These are phyloP conservation scores for Rugosomyces carneus DNA, from an alignment of 1,284 basidiomycete genomes.

Conservation along the genomic window DNA sequence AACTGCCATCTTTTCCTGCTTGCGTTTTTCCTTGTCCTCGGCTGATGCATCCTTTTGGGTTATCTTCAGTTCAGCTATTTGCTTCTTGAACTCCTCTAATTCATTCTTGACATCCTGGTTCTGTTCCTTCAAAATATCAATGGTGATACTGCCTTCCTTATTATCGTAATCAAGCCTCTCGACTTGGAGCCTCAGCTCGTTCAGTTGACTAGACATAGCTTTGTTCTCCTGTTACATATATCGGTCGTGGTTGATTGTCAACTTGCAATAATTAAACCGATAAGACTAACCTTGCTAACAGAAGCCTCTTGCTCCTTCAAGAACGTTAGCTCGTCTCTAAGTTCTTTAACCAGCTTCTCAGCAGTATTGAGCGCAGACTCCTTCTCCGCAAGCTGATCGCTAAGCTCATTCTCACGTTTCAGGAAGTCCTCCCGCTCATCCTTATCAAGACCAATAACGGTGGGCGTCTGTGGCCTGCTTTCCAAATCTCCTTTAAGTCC, in stretches of 20 bases:
- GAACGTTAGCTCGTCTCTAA: constrained; percentile 81
- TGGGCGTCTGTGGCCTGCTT: constrained; percentile 83
- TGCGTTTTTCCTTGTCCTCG: constrained; percentile 98
- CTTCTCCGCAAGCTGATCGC: constrained; percentile 88
- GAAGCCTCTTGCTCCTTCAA: constrained; percentile 87
- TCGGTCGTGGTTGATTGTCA: neutral
- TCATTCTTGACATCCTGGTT: constrained; percentile 85
- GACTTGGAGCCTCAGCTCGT: constrained; percentile 87
- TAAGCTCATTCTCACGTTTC: constrained; percentile 94
- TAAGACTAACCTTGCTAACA: constrained; percentile 56
- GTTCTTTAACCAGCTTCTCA: constrained; percentile 79
- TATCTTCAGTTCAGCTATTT: constrained; percentile 73
- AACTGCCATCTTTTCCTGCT: constrained; percentile 98
- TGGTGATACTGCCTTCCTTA: constrained; percentile 92
- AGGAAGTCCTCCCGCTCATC: constrained; percentile 98
- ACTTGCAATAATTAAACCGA: neutral
- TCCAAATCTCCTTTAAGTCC: constrained; percentile 68
- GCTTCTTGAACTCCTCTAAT: constrained; percentile 85
- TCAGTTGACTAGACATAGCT: constrained; percentile 82
- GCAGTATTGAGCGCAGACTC: constrained; percentile 73
- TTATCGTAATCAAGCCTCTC: constrained; percentile 93
- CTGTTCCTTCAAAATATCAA: constrained; percentile 96
- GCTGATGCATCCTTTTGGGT: constrained; percentile 81
- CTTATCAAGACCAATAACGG: constrained; percentile 81
- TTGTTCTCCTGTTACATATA: constrained; percentile 73